A percentile compares a stretch with the other conserved stretches of the same genome.
Evolutionary conservation across 441 rosid species (phyloP).

Genomic region (Geranium incanum): DNA sequence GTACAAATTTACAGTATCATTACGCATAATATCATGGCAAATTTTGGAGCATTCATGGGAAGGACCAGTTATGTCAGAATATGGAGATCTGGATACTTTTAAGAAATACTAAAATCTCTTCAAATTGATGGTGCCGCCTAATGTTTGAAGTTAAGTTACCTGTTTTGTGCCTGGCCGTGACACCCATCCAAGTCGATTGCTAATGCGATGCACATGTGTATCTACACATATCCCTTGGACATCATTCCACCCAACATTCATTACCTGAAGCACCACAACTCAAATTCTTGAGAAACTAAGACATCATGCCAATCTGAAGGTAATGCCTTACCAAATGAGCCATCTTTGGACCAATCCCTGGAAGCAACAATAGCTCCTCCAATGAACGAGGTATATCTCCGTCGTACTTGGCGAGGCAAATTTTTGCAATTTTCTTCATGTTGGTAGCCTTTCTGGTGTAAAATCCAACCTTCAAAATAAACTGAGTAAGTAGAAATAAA

Average conservation of each 20-base stretch:
- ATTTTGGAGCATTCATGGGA: no score
- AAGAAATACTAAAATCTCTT: neutral
- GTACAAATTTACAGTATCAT: no score
- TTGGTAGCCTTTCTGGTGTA: conserved; percentile 79
- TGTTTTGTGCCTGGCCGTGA: conserved; percentile 52
- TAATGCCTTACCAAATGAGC: conserved; percentile 71
- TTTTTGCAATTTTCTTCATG: conserved; percentile 80
- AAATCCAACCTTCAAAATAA: conserved; percentile 63
- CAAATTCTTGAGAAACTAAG: conserved; percentile 1
- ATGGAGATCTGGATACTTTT: no score
- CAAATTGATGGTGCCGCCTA: conserved; percentile 8
- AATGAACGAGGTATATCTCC: conserved; percentile 87
- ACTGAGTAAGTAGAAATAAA: conserved; percentile 7
- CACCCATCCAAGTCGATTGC: conserved; percentile 97
- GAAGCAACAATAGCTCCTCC: conserved; percentile 79
- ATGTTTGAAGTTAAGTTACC: conserved; percentile 30
- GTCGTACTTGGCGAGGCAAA: conserved; percentile 59
- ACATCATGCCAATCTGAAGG: conserved; percentile 8
- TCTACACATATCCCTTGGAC: conserved; percentile 93
- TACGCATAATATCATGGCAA: no score
- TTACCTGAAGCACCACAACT: conserved; percentile 45
- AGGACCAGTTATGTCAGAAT: no score
- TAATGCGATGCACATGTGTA: conserved; percentile 89
- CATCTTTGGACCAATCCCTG: conserved; percentile 97
- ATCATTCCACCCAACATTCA: conserved; percentile 83